Evolutionary conservation across 129 eudicot genomes (phyloP).

Genomic region (Flaveria robusta): DNA sequence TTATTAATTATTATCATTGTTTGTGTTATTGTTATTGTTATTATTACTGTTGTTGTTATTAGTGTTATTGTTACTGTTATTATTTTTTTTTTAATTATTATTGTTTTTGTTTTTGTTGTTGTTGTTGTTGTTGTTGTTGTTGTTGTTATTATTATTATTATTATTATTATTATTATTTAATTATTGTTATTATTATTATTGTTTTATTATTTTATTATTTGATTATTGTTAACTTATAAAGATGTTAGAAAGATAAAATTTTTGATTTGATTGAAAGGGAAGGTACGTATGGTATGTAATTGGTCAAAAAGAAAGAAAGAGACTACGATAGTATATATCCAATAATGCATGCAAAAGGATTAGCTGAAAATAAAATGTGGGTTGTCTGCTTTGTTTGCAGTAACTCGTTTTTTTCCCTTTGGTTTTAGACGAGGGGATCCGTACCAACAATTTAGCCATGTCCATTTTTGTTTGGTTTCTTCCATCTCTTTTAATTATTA

Average conservation of each 20-base stretch:
- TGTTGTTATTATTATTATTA: background rate
- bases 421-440: conserved; percentile 31
- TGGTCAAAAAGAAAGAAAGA: conserved; percentile 30
- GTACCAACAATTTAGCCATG: background rate
- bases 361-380: conserved; percentile 38
- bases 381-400: conserved; percentile 15
- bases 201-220: background rate
- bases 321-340: background rate
- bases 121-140: too few species aligned
- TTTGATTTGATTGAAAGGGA: background rate
- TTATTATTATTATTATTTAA: background rate
- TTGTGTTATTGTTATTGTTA: too few species aligned
- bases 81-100: too few species aligned
- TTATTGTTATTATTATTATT: background rate
- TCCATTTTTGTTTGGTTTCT: background rate
- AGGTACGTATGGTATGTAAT: background rate
- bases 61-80: too few species aligned
- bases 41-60: too few species aligned
- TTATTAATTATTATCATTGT: too few species aligned
- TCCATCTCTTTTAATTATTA: too few species aligned
- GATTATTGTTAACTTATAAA: background rate
- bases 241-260: background rate
- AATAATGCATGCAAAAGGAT: conserved; percentile 30
- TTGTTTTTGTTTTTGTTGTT: too few species aligned
- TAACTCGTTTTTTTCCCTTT: conserved; percentile 36